Evolutionary conservation across 352 stramenopile species (phyloP), one percentile per base, ranked within the genome.

Genomic region (Globisporangium splendens): DNA sequence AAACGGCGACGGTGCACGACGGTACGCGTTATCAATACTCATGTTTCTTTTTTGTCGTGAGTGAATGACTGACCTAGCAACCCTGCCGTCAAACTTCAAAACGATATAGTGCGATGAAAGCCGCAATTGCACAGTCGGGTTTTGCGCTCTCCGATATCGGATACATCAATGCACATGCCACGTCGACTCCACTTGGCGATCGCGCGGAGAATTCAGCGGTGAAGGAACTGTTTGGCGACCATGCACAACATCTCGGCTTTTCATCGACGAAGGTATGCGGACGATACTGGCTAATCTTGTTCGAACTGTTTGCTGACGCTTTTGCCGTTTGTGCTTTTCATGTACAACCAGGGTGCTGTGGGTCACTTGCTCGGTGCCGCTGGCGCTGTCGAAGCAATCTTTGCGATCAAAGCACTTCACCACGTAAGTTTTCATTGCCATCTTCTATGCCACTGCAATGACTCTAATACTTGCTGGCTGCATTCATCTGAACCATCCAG

Each of bases 91-190:
- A 52, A 3, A 44, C 17, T 35, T n/a, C 61, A 58, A 31, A 31
- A 31, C 24, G 24, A 31, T 31, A 31, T 65, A 88, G 70, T 61
- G 93, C 95, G 13, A 99, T 99, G 96, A 43, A 79, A 49, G 81
- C 90, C 28, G 96, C 96, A 11, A 59, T 99, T 35, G 61, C 68
- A 33, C 77, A 96, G 62, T 87, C 91, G 1, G 79, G 77, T 2
- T 57, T 96, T 20, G 55, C 67, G 8, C 35, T 80, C n/a, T 85
- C 90, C 24, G 83, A 97, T 47, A 88, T 99, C 21, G 95, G 96
- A 28, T 99, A 99, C 68, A 92, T 99, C 39, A 99, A 99, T 62
- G 95, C 96, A 4, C 97, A 99, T 66, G 96, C 97, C 5, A 99
- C 97, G 8, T 98, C 91, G n/a, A 99, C 97, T 1, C 96, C 96